Conservation (phyloP, 78 protist genomes). For the slime mould (Dictyostelium discoideum) region dicty_2.7 NC_007089.4:2179501-2180000, state of each 20-base stretch:
- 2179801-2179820: not conserved
- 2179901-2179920: constrained; percentile 38
- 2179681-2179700: not conserved
- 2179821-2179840: not conserved
- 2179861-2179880: constrained; percentile 47
- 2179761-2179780: not conserved
- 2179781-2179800: not conserved
- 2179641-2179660: not conserved
- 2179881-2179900: constrained; percentile 38
- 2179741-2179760: not conserved
- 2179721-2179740: not conserved
- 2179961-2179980: constrained; percentile 52
- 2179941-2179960: constrained; percentile 33
- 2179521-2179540: constrained; percentile 28
- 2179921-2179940: not conserved
- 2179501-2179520: constrained; percentile 1
- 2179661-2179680: not conserved
- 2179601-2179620: constrained; percentile 22
- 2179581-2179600: constrained; percentile 45
- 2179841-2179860: not conserved
- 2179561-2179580: constrained; percentile 33
- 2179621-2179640: not conserved
- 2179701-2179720: not conserved
- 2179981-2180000: constrained; percentile 67
- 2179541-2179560: constrained; percentile 59